These are phyloP conservation scores for Talaromyces sp. DNA, from an alignment of 2,329 filamentous ascomycete species.

Conservation along the genomic window DNA sequence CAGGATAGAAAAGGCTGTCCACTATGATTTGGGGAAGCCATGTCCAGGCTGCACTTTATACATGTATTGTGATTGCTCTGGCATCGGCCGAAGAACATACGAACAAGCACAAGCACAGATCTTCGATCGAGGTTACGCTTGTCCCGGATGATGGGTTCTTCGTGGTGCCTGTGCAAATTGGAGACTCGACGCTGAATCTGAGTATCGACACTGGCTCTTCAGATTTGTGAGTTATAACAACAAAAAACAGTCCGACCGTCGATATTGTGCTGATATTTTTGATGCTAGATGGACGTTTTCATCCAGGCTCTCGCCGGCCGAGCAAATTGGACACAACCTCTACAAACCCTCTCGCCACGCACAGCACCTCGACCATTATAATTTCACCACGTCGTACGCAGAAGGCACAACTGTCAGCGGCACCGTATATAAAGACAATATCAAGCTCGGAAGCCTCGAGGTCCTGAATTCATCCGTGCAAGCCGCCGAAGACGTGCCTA, in stretches of 20 bases:
- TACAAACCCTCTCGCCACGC: conserved; percentile 52
- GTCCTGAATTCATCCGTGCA: conserved; percentile 61
- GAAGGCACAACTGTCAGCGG: conserved; percentile 61
- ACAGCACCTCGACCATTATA: conserved; percentile 44
- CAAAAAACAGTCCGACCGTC: background rate
- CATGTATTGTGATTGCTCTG: background rate
- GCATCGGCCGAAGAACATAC: background rate
- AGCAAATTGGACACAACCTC: conserved; percentile 46
- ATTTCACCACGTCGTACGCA: conserved; percentile 61
- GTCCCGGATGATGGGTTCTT: conserved; percentile 53
- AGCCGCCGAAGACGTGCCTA: conserved; percentile 56
- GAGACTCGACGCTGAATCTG: conserved; percentile 58
- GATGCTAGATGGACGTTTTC: conserved; percentile 61
- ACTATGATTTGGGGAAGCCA: background rate
- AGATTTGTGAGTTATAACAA: conserved; percentile 53
- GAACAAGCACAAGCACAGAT: background rate
- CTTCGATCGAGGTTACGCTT: conserved; percentile 27
- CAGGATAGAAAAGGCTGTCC: background rate
- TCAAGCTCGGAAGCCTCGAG: conserved; percentile 56
- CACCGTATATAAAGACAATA: conserved; percentile 61
- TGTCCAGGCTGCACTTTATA: background rate
- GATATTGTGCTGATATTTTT: background rate
- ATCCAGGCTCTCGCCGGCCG: conserved; percentile 47
- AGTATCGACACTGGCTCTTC: conserved; percentile 68
- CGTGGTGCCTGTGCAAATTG: conserved; percentile 59